phyloP scores from a whole-genome alignment of 441 rosid genomes.

The Brassica hybrid region DNA sequence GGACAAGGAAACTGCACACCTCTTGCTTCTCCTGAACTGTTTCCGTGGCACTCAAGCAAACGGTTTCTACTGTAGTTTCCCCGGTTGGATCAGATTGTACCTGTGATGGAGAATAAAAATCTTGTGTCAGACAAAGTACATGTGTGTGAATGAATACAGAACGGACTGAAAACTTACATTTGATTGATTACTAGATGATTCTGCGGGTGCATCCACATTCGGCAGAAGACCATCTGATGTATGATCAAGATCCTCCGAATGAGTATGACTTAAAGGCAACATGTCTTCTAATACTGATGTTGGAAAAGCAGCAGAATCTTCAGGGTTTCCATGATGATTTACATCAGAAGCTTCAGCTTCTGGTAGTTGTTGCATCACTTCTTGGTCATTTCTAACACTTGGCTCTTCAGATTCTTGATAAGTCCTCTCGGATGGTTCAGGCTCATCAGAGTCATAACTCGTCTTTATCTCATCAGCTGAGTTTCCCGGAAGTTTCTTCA shows the following conservation, averaged over 20 bases:
- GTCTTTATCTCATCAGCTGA: constrained; percentile 45
- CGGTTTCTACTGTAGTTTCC: constrained; percentile 10
- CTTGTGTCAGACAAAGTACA: not conserved
- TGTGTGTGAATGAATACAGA: not conserved
- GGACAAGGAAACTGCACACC: constrained; percentile 19
- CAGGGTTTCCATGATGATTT: constrained; percentile 31
- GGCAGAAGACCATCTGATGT: constrained; percentile 9
- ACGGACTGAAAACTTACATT: not conserved
- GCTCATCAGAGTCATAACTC: constrained; percentile 33
- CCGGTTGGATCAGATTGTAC: constrained; percentile 23
- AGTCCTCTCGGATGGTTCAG: constrained; percentile 39
- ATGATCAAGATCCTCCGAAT: constrained; percentile 40
- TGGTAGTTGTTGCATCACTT: constrained; percentile 29
- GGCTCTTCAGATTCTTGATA: constrained; percentile 37
- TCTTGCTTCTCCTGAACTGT: constrained; percentile 32
- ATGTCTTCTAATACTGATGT: constrained; percentile 52
- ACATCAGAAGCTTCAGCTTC: constrained; percentile 44
- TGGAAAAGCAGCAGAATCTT: constrained; percentile 50
- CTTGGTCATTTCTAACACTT: constrained; percentile 22
- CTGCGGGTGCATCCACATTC: constrained; percentile 27
- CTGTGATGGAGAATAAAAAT: not conserved
- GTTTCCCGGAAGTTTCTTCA: constrained; percentile 34
- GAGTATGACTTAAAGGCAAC: constrained; percentile 25
- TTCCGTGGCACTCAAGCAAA: not conserved
- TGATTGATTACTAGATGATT: constrained; percentile 25